These are phyloP conservation scores for Neopestalotiopsis sp. DNA, from an alignment of 2,329 filamentous ascomycete species.

Conservation along the genomic window DNA sequence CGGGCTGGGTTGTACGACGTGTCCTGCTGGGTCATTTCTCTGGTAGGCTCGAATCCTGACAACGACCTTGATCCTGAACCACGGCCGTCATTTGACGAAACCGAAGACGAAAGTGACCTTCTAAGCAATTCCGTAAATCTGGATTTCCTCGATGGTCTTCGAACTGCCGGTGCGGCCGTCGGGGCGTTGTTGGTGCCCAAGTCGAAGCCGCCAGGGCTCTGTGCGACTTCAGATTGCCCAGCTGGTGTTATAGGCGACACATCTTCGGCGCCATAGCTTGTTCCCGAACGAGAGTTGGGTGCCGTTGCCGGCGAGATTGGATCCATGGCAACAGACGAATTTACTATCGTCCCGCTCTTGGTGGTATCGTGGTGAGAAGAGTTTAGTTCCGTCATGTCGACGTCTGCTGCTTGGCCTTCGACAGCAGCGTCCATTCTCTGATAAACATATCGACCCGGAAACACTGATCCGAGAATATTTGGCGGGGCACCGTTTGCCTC, in stretches of 20 bases:
- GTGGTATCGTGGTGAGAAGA: background rate
- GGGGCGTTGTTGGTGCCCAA: background rate
- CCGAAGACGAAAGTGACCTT: conserved; percentile 25
- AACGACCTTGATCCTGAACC: background rate
- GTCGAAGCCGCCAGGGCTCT: background rate
- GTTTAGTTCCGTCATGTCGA: conserved; percentile 17
- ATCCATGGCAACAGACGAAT: background rate
- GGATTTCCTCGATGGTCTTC: conserved; percentile 22
- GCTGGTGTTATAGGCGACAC: conserved; percentile 3
- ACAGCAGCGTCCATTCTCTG: conserved; percentile 17
- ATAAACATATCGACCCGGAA: conserved; percentile 12
- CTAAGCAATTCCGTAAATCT: conserved; percentile 30
- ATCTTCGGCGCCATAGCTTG: background rate
- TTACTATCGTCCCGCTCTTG: background rate
- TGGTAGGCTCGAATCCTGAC: background rate
- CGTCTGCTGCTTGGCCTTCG: conserved; percentile 1
- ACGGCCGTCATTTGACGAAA: background rate
- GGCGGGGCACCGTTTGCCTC: background rate
- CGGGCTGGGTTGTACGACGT: conserved; percentile 16
- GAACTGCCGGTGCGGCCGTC: background rate
- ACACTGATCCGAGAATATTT: conserved; percentile 3
- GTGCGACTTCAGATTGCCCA: background rate
- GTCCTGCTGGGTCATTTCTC: background rate
- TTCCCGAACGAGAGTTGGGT: background rate
- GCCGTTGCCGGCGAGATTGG: conserved; percentile 12